Conservation (phyloP, 2,329 filamentous ascomycete species). For the Colletotrichum brevisporum region DNA sequence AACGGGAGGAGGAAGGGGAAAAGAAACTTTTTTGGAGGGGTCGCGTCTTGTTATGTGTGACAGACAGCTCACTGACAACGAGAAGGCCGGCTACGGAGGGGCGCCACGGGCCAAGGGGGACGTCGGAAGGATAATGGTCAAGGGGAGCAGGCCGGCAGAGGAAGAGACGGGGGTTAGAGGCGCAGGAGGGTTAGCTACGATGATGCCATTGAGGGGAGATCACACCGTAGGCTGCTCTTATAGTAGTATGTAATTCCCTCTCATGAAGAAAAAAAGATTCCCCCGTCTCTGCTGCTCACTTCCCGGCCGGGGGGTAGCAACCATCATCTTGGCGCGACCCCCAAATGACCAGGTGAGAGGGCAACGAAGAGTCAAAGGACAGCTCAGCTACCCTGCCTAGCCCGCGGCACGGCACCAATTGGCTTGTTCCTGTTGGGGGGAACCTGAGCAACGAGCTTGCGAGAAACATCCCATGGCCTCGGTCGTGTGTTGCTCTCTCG, state of each 20-base stretch:
- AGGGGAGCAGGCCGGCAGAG: constrained; percentile 10
- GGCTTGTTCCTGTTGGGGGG: background rate
- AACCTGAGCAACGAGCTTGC: background rate
- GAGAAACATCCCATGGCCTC: background rate
- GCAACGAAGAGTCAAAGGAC: background rate
- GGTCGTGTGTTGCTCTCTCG: constrained; percentile 4
- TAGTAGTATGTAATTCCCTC: constrained; percentile 16
- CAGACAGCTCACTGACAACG: constrained; percentile 14
- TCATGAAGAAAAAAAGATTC: background rate
- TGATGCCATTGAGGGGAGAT: constrained; percentile 41
- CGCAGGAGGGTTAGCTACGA: constrained; percentile 14
- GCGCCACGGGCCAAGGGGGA: constrained; percentile 6
- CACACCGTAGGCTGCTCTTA: constrained; percentile 13
- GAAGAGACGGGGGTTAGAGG: constrained; percentile 1
- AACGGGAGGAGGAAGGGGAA: constrained; percentile 6
- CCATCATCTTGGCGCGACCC: too few relatives aligned
- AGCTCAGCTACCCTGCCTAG: background rate
- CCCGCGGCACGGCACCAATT: constrained; percentile 1
- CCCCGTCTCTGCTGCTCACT: background rate
- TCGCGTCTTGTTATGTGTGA: constrained; percentile 1
- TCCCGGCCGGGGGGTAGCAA: background rate
- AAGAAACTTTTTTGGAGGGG: constrained; percentile 5
- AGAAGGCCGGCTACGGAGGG: constrained; percentile 33
- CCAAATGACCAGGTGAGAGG: background rate
- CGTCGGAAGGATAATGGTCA: background rate